Evolutionary conservation across 352 stramenopile genomes (phyloP).

Genomic region (Phytopythium helicoides): DNA sequence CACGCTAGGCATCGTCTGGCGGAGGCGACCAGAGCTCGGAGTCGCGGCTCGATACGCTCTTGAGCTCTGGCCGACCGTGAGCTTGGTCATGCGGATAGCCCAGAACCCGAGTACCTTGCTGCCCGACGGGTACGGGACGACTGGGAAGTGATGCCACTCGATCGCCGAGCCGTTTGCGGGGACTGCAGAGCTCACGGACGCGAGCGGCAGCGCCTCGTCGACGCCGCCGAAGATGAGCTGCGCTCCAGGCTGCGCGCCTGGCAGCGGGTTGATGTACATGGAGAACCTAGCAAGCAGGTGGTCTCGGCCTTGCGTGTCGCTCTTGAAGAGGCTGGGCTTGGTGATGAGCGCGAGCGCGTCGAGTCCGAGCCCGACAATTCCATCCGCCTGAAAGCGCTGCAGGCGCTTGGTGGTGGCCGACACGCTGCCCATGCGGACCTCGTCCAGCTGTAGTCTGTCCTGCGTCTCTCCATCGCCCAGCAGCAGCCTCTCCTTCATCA

Average conservation of each 20-base stretch:
- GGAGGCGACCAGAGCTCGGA: not conserved
- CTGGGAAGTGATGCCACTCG: constrained; percentile 47
- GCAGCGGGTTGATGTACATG: constrained; percentile 64
- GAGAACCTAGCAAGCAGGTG: constrained; percentile 45
- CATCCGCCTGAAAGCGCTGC: constrained; percentile 55
- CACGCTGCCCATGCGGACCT: constrained; percentile 47
- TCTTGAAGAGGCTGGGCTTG: constrained; percentile 38
- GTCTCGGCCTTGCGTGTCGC: constrained; percentile 4
- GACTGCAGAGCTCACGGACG: not conserved
- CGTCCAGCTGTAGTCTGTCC: constrained; percentile 22
- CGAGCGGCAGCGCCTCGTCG: constrained; percentile 32
- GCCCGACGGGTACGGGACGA: constrained; percentile 39
- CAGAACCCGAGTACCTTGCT: constrained; percentile 46
- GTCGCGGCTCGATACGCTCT: not conserved
- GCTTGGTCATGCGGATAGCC: constrained; percentile 40
- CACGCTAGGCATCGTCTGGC: not conserved
- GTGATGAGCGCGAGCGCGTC: constrained; percentile 54
- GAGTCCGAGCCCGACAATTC: constrained; percentile 61
- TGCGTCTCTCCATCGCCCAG: constrained; percentile 17
- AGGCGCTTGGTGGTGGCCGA: constrained; percentile 41
- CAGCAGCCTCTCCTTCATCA: constrained; percentile 48
- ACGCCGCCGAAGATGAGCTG: constrained; percentile 64
- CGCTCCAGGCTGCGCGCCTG: constrained; percentile 30
- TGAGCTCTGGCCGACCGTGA: constrained; percentile 17
- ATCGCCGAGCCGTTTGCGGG: constrained; percentile 3